Evolutionary conservation across 805 yeast genomes (phyloP).

Genomic region (Sugiyamaella chiloensis): DNA sequence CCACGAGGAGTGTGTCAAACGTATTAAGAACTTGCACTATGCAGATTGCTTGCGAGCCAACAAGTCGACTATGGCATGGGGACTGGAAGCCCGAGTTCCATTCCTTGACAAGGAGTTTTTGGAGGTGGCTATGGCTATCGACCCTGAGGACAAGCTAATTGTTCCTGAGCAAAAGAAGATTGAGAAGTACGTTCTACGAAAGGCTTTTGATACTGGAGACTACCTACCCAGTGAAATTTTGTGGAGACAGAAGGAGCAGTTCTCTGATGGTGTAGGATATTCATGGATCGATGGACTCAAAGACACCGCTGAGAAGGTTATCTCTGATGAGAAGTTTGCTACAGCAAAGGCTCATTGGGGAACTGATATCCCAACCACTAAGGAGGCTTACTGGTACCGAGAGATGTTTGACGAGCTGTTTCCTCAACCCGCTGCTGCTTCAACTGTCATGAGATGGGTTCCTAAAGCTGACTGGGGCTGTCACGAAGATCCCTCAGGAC

Average conservation of each 20-base stretch:
- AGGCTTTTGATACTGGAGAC: constrained; percentile 92
- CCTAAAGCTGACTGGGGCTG: constrained; percentile 99
- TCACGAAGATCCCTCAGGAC: constrained; percentile 97
- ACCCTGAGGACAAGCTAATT: constrained; percentile 89
- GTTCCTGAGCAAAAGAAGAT: constrained; percentile 59
- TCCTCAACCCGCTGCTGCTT: constrained; percentile 88
- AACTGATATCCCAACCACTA: constrained; percentile 86
- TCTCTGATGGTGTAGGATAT: constrained; percentile 99
- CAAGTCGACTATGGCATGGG: constrained; percentile 99
- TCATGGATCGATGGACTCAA: constrained; percentile 98
- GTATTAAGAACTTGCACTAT: constrained; percentile 95
- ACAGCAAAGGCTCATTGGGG: constrained; percentile 97
- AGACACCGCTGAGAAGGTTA: constrained; percentile 85
- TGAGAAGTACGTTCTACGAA: constrained; percentile 94
- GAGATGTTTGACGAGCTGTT: constrained; percentile 90
- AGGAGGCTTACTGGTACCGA: constrained; percentile 99
- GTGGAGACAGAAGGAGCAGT: constrained; percentile 99
- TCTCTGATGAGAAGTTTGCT: constrained; percentile 87
- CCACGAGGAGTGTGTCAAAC: constrained; percentile 91
- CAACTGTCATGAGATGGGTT: constrained; percentile 98
- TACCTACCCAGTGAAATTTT: constrained; percentile 94
- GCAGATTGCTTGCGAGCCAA: constrained; percentile 98
- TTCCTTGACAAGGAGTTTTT: constrained; percentile 93
- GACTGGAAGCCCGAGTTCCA: constrained; percentile 99
- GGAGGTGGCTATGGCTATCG: constrained; percentile 89